Evolutionary conservation across 805 yeast genomes (phyloP), one percentile per base, ranked within the genome.

Genomic region (Vanderwaltozyma verrucispora): DNA sequence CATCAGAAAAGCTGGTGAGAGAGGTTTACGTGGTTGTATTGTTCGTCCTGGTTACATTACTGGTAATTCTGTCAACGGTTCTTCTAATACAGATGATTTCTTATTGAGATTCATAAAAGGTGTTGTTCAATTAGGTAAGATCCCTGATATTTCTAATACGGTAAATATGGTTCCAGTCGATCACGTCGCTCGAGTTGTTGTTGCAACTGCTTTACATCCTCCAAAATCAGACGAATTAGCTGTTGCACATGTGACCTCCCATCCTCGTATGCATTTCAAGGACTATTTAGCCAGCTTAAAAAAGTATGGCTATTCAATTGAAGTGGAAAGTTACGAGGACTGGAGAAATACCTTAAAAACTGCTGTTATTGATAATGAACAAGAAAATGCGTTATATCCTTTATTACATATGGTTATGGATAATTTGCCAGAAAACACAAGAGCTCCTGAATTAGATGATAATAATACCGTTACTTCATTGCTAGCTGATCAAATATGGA

Each of bases 141-240:
- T 74, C 49, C 98, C 99, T 25, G 82, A 81, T 52, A 87, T 92
- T 47, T 61, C 74, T 47, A 92, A 92, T 67, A 74, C 78, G 33
- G 94, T 89, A 28, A 92, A 92, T 62, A 86, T 88, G 82, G 96
- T 86, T 17, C 98, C 98, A 3, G 98, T 92, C 31, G 96, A 94
- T 51, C 98, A 92, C 54, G 98, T 92, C 47, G 97, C 99, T 1
- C 73, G 94, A 33, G 84, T 87, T 18, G 83, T 80, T 19, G 84
- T 79, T 36, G 85, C 97, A 2, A 65, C 92, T 20, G 80, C 95
- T 0, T 68, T 92, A 44, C 75, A 75, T 51, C 89, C 95, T 20
- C 83, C 92, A 18, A 49, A 61, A 17, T 50, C 50, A 2, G 65
- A 65, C 13, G 68, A 64, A 35, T 62, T 77, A 30, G 64, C 78